These are phyloP conservation scores for Xylaria acuta DNA, from an alignment of 495 filamentous ascomycete genomes.

Conservation along the genomic window DNA sequence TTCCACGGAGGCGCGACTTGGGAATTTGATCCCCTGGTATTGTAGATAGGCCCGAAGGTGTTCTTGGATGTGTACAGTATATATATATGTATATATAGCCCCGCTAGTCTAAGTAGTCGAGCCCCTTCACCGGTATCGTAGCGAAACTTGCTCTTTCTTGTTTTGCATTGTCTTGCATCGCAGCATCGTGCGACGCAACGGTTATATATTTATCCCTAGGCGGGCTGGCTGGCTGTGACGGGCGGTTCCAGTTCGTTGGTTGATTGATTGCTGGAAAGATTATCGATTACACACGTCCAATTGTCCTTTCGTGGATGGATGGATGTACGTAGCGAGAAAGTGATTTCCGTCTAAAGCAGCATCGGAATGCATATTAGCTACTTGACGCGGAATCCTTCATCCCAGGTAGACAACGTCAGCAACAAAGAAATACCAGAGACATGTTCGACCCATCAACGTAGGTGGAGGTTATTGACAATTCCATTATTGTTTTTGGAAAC, in stretches of 20 bases:
- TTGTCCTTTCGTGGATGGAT: background rate
- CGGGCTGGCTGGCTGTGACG: too few relatives aligned
- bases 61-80: too few relatives aligned
- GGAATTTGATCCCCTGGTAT: background rate
- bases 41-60: background rate
- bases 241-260: background rate
- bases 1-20: background rate
- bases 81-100: too few relatives aligned
- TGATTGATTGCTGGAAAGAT: background rate
- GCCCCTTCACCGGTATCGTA: constrained; percentile 4
- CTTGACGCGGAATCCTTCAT: background rate
- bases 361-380: background rate
- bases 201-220: background rate
- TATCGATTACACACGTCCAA: background rate
- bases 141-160: background rate
- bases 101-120: background rate
- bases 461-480: background rate
- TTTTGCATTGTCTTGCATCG: too few relatives aligned
- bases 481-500: background rate
- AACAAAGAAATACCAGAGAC: background rate
- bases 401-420: background rate
- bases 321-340: background rate
- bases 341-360: background rate
- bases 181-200: too few relatives aligned
- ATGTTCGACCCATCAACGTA: background rate